phyloP scores from a whole-genome alignment of 129 eudicot species.

The Tagetes erecta region DNA sequence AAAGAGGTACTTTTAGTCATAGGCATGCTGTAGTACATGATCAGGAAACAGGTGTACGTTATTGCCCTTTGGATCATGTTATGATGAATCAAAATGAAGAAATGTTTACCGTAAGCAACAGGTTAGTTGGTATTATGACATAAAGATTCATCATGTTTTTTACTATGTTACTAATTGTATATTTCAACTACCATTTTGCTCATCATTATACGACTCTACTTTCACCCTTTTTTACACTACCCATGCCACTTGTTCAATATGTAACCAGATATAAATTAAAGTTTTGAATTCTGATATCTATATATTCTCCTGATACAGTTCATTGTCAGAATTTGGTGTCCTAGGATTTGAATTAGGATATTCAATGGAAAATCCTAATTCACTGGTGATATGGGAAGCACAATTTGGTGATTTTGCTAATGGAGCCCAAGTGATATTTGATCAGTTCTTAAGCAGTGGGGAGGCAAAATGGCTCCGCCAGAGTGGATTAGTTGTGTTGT shows the following conservation, averaged over 20 bases:
- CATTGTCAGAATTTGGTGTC: constrained; percentile 93
- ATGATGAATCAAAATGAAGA: constrained; percentile 71
- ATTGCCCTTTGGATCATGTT: constrained; percentile 86
- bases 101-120: constrained; percentile 97
- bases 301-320: constrained; percentile 45
- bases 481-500: constrained; percentile 73
- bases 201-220: no score
- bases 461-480: constrained; percentile 95
- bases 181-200: no score
- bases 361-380: constrained; percentile 92
- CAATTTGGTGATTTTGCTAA: constrained; percentile 92
- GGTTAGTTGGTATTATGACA: constrained; percentile 43
- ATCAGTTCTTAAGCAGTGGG: constrained; percentile 89
- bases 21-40: constrained; percentile 89
- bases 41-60: constrained; percentile 83
- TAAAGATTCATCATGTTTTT: no score
- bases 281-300: constrained; percentile 11
- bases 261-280: no score
- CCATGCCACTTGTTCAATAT: no score
- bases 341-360: constrained; percentile 93
- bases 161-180: no score
- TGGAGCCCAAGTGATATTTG: constrained; percentile 93
- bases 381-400: constrained; percentile 94
- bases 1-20: constrained; percentile 95
- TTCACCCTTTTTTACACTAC: no score